A percentile compares a stretch with the other conserved stretches of the same genome.
Evolutionary conservation across 257 asterid genomes (phyloP).

Genomic region (Ilex aquifolium): DNA sequence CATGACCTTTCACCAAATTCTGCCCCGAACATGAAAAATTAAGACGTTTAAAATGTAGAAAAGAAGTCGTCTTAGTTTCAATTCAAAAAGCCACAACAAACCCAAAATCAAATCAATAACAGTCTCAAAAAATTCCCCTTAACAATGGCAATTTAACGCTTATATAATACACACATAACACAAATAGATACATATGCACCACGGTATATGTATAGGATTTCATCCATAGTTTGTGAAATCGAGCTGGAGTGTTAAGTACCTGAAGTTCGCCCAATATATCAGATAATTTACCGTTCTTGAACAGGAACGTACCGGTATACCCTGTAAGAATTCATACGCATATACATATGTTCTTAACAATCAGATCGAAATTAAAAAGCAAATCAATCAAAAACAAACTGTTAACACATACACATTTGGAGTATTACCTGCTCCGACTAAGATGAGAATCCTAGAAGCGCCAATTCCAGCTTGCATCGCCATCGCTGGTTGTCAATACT

Average conservation of each 20-base stretch:
- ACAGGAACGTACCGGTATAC: constrained; percentile 28
- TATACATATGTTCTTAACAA: too few relatives aligned
- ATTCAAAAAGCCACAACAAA: too few relatives aligned
- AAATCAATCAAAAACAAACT: not conserved
- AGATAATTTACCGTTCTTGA: constrained; percentile 33
- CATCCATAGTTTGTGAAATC: not conserved
- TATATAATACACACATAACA: too few relatives aligned
- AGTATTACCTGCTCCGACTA: not conserved
- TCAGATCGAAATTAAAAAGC: not conserved
- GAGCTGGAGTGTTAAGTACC: constrained; percentile 10
- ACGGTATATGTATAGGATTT: too few relatives aligned
- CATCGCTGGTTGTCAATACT: not conserved
- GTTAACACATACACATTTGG: not conserved
- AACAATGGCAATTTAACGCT: too few relatives aligned
- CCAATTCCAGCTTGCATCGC: constrained; percentile 23
- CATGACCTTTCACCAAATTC: constrained; percentile 53
- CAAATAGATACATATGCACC: too few relatives aligned
- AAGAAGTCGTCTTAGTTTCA: too few relatives aligned
- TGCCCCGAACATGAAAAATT: constrained; percentile 17
- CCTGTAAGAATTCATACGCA: constrained; percentile 14
- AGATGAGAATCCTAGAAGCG: constrained; percentile 9
- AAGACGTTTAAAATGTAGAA: constrained; percentile 3
- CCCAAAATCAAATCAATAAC: too few relatives aligned
- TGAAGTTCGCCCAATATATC: constrained; percentile 33
- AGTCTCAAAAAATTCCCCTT: too few relatives aligned